Evolutionary conservation across 2,329 filamentous ascomycete species (phyloP), one percentile per base, ranked within the genome.

Genomic region (Bipolaris gigantea): DNA sequence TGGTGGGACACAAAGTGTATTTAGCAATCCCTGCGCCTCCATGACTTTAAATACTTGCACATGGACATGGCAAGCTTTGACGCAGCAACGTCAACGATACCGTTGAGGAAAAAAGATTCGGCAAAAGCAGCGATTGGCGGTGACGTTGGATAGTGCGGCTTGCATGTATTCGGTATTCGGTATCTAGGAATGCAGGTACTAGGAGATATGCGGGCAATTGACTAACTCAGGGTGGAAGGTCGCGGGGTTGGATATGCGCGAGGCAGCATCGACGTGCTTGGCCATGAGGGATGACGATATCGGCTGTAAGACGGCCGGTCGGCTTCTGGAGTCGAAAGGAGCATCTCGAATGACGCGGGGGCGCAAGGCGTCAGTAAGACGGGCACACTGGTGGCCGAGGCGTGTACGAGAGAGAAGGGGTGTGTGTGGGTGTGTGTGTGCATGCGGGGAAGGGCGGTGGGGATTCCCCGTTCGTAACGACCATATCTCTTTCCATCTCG

Each of bases 201-300:
- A 44, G 45, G 39, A 50, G 43, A 54, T 39, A 52, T 48, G 50
- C 40, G 45, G 54, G 60, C 47, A 61, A 64, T 45, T 60, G 52
- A 61, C 61, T 63, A 61, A 59, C 71, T 66, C 50, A 32, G 61
- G 63, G 46, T 18, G 70, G 71, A 65, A 73, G 71, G 70, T 72
- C 55, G 52, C n/a, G 55, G 47, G 52, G 62, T 55, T 56, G 54
- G 36, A 32, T 44, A 46, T 45, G 60, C 56, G 61, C 57, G 57
- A 60, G 51, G 50, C 48, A 60, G 35, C 15, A 42, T 55, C 41
- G 47, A 47, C 36, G 47, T 57, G 41, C 66, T 70, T 69, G 64
- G 67, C 67, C 48, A 57, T 15, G 40, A 50, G 49, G 41, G 23
- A 69, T 69, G 67, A 69, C 67, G 64, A 55, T 53, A 57, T 59